A percentile compares a stretch with the other conserved stretches of the same genome.
phyloP scores from a whole-genome alignment of 305 asterid species.

The Fraxinus velutina region DNA sequence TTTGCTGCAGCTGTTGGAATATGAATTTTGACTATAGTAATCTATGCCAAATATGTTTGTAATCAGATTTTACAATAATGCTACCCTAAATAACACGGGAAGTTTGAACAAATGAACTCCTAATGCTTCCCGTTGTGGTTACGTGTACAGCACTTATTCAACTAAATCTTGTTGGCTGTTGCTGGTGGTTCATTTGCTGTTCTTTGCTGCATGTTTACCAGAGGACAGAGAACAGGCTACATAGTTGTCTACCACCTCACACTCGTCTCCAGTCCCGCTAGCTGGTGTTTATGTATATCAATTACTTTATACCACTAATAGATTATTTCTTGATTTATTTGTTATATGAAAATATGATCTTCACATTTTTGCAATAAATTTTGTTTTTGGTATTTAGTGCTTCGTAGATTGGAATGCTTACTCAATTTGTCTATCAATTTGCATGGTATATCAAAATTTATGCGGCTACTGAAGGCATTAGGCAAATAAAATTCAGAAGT shows the following conservation, averaged over 20 bases:
- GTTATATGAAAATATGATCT: slow-evolving; percentile 6
- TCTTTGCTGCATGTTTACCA: slow-evolving; percentile 16
- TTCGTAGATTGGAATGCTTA: neutral
- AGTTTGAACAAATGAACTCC: neutral
- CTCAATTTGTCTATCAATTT: neutral
- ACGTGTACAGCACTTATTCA: neutral
- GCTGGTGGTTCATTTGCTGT: slow-evolving; percentile 27
- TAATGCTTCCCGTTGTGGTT: neutral
- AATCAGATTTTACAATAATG: neutral
- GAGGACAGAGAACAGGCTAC: slow-evolving; percentile 26
- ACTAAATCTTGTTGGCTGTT: slow-evolving; percentile 2
- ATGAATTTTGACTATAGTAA: neutral
- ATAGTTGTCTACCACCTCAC: slow-evolving; percentile 23
- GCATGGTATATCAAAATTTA: neutral
- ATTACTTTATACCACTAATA: slow-evolving; percentile 22
- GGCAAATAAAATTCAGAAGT: neutral
- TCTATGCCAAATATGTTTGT: neutral
- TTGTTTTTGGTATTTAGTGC: neutral
- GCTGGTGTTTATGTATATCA: slow-evolving; percentile 27
- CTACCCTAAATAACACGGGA: neutral
- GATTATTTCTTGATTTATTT: slow-evolving; percentile 33
- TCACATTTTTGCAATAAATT: slow-evolving; percentile 2
- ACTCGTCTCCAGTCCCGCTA: neutral
- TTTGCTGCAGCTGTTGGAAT: neutral
- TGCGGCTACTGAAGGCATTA: neutral